These are phyloP conservation scores for Candida dendrica DNA, from an alignment of 805 yeast genomes.

Conservation along the genomic window DNA sequence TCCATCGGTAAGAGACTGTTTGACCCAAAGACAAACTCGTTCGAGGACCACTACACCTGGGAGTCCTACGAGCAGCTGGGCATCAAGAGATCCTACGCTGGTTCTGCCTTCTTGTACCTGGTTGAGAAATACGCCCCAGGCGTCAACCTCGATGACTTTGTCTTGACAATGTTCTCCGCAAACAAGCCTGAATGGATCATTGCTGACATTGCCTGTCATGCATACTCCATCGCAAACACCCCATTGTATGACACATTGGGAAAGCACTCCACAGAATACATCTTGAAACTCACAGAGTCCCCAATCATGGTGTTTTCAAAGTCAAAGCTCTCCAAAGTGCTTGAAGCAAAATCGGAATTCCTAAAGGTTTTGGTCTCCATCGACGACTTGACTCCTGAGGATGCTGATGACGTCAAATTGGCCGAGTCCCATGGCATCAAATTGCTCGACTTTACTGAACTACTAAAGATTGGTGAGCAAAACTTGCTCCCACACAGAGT, in stretches of 20 bases:
- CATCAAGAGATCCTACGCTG: slow-evolving; percentile 38
- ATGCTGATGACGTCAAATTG: slow-evolving; percentile 22
- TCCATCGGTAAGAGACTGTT: slow-evolving; percentile 40
- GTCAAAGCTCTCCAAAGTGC: slow-evolving; percentile 39
- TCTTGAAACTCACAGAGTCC: slow-evolving; percentile 51
- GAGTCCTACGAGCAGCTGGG: slow-evolving; percentile 36
- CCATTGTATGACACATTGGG: slow-evolving; percentile 54
- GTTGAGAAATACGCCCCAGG: slow-evolving; percentile 30
- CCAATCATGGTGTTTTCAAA: slow-evolving; percentile 54
- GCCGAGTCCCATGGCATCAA: slow-evolving; percentile 23
- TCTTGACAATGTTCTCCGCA: slow-evolving; percentile 48
- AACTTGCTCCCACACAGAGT: slow-evolving; percentile 35
- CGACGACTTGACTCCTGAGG: slow-evolving; percentile 36
- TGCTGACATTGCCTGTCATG: slow-evolving; percentile 60
- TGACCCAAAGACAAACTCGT: slow-evolving; percentile 26
- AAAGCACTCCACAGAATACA: slow-evolving; percentile 54
- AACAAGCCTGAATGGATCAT: slow-evolving; percentile 65
- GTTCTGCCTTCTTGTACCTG: slow-evolving; percentile 45
- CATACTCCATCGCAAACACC: slow-evolving; percentile 47
- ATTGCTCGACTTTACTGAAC: slow-evolving; percentile 26
- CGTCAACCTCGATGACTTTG: slow-evolving; percentile 31
- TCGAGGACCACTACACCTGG: slow-evolving; percentile 35
- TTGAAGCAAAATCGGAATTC: slow-evolving; percentile 37
- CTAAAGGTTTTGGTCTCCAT: slow-evolving; percentile 50
- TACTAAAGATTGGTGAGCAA: slow-evolving; percentile 33